A percentile compares a stretch with the other conserved stretches of the same genome.
phyloP scores from a whole-genome alignment of 140 eudicot species.

The Flaveria floridana region DNA sequence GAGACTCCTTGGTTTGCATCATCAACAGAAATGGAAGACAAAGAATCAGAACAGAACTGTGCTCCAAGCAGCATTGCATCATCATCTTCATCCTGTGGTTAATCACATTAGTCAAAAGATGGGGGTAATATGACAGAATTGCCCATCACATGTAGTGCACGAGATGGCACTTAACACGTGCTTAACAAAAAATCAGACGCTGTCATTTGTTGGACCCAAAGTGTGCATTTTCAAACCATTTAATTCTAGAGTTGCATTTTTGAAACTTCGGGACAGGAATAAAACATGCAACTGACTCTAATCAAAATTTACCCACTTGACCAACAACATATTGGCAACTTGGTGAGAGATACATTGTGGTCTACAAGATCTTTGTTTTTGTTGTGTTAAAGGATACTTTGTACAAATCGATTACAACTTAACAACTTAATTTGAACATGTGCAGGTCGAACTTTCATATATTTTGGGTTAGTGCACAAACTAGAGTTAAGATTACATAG shows the following conservation, averaged over 20 bases:
- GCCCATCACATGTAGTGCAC: constrained; percentile 6
- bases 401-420: background rate
- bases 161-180: background rate
- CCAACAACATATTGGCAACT: background rate
- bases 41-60: constrained; percentile 82
- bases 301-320: background rate
- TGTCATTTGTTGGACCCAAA: background rate
- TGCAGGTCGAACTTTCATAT: constrained; percentile 15
- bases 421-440: background rate
- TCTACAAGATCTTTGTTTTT: background rate
- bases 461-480: background rate
- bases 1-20: constrained; percentile 59
- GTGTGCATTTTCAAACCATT: background rate
- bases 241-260: background rate
- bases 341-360: background rate
- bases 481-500: background rate
- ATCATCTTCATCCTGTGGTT: constrained; percentile 87
- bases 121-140: background rate
- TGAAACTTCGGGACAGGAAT: background rate
- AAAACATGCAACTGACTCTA: background rate
- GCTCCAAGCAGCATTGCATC: constrained; percentile 94
- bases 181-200: background rate
- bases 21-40: constrained; percentile 71
- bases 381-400: background rate
- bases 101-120: constrained; percentile 19